Percentiles rank a stretch among this genome's conserved stretches.
These are phyloP conservation scores for Puccinia polysora DNA, from an alignment of 1,284 basidiomycete genomes.

Conservation along the genomic window DNA sequence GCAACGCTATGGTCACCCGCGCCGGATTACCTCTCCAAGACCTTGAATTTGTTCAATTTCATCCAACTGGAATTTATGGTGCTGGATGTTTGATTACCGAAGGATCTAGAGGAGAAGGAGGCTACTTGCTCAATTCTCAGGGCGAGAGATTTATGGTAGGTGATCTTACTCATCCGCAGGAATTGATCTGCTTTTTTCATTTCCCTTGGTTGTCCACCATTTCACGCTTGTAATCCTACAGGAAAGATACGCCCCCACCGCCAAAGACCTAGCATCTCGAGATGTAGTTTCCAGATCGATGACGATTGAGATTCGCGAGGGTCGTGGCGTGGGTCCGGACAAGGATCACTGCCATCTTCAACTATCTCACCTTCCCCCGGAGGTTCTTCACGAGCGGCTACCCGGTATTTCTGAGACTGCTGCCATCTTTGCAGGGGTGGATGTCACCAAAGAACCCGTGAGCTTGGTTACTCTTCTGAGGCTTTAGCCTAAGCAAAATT, in stretches of 20 bases:
- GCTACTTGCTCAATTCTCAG: constrained; percentile 96
- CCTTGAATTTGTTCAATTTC: constrained; percentile 99
- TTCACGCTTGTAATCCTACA: too few relatives aligned
- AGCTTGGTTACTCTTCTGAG: not conserved
- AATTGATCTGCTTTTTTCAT: not conserved
- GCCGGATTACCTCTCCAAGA: constrained; percentile 97
- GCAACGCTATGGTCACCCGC: constrained; percentile 96
- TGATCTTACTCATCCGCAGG: not conserved
- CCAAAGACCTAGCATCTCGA: constrained; percentile 98
- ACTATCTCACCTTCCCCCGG: constrained; percentile 92
- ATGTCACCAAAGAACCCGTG: constrained; percentile 94
- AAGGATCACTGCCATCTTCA: constrained; percentile 98
- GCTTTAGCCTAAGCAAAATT: too few relatives aligned
- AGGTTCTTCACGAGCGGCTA: constrained; percentile 91
- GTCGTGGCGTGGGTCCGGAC: constrained; percentile 96
- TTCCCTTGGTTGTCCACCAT: not conserved
- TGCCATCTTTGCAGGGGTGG: constrained; percentile 97
- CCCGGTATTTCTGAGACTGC: constrained; percentile 99
- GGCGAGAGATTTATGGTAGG: constrained; percentile 93
- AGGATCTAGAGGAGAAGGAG: constrained; percentile 98
- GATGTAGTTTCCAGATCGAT: constrained; percentile 99
- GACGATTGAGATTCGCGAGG: constrained; percentile 98
- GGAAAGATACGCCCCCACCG: constrained; percentile 93
- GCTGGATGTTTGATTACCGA: constrained; percentile 99
- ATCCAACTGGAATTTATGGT: constrained; percentile 99